Evolutionary conservation across 176 grass and related monocot species (phyloP).

Genomic region (Oryza meyeriana): DNA sequence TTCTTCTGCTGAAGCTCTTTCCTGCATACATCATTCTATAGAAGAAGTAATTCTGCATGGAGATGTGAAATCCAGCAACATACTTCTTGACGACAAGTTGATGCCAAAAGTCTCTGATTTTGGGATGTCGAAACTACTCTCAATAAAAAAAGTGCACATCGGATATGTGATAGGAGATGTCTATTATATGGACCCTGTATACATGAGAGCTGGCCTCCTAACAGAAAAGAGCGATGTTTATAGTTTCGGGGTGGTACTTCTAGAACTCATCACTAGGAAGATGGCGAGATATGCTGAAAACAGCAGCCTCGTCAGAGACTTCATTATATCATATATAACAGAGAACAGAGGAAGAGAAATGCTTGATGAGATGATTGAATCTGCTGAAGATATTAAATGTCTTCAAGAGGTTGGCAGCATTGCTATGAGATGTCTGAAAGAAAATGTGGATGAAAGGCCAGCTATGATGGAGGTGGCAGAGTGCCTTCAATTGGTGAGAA

Average conservation of each 20-base stretch:
- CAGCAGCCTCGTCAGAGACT: not conserved
- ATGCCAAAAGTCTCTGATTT: not conserved
- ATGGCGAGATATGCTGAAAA: not conserved
- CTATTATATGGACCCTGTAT: not conserved
- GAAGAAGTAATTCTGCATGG: not conserved
- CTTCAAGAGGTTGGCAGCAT: not conserved
- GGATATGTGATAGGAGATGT: not conserved
- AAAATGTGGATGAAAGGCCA: too few species aligned
- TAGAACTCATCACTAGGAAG: not conserved
- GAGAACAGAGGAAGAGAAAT: not conserved
- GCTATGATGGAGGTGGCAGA: too few species aligned
- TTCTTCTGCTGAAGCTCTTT: not conserved
- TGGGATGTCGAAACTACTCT: not conserved
- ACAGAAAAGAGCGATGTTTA: not conserved
- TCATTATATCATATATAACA: not conserved
- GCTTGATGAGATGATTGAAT: conserved; percentile 4
- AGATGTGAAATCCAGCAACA: conserved; percentile 14
- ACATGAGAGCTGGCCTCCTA: not conserved
- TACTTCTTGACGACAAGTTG: not conserved
- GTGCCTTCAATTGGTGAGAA: not conserved
- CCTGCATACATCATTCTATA: not conserved
- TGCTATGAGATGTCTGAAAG: not conserved
- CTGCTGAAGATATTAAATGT: not conserved
- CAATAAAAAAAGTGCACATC: not conserved
- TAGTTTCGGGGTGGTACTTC: not conserved